These are phyloP conservation scores for Aureobasidium sp. DNA, from an alignment of 2,329 filamentous ascomycete genomes.

Conservation along the genomic window DNA sequence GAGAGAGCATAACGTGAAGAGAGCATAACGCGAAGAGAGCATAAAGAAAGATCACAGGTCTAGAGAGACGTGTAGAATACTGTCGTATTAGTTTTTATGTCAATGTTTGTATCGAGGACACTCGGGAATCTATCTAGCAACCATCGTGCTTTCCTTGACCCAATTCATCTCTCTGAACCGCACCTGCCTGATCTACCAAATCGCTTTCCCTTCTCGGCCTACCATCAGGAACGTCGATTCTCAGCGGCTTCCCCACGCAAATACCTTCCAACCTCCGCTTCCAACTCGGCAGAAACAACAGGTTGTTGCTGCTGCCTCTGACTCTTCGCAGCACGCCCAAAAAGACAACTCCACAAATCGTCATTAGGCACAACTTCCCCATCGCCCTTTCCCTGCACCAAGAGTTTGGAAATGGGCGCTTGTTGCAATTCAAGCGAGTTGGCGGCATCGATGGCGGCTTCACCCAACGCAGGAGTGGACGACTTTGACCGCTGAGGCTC, in stretches of 20 bases:
- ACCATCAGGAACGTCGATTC: slow-evolving; percentile 26
- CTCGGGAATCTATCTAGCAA: too few species aligned
- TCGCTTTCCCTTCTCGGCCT: background rate
- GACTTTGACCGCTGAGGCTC: slow-evolving; percentile 18
- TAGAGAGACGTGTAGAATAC: too few species aligned
- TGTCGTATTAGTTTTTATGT: too few species aligned
- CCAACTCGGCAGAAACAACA: slow-evolving; percentile 23
- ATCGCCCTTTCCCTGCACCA: slow-evolving; percentile 61
- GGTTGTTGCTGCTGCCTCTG: background rate
- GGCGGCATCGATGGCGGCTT: slow-evolving; percentile 66
- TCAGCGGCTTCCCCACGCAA: slow-evolving; percentile 52
- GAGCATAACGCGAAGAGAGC: too few species aligned
- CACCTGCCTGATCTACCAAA: too few species aligned
- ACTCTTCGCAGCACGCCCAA: slow-evolving; percentile 50
- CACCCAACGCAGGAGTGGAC: slow-evolving; percentile 38
- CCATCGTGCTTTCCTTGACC: too few species aligned
- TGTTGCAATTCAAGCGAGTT: slow-evolving; percentile 79
- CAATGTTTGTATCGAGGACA: too few species aligned
- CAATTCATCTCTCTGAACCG: background rate
- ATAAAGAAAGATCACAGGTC: too few species aligned
- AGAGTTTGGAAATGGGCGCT: slow-evolving; percentile 60
- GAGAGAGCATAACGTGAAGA: too few species aligned
- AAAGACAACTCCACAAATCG: slow-evolving; percentile 85
- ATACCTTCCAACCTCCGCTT: slow-evolving; percentile 43
- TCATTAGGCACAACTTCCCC: slow-evolving; percentile 73